A percentile compares a stretch with the other conserved stretches of the same genome.
Evolutionary conservation across 441 rosid species (phyloP).

Genomic region (Euphorbia celastroides): DNA sequence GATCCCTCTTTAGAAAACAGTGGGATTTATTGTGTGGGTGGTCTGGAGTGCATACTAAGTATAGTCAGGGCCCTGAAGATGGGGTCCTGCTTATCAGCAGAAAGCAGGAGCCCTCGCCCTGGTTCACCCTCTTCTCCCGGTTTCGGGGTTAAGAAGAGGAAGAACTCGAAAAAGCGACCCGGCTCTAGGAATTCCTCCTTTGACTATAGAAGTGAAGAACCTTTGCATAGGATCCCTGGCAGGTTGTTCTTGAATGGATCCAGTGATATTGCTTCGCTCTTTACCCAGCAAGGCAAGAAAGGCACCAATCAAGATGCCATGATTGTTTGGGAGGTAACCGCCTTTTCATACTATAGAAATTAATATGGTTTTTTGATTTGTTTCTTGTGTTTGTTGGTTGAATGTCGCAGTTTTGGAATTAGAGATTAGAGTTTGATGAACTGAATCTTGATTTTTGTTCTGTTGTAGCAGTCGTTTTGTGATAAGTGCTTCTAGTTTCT

Average conservation of each 20-base stretch:
- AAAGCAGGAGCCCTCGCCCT: conserved; percentile 80
- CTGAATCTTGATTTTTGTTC: not conserved
- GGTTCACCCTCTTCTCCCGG: conserved; percentile 84
- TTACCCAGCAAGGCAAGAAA: conserved; percentile 98
- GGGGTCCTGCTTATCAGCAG: conserved; percentile 99
- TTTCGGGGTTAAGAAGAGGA: conserved; percentile 60
- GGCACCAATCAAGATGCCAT: conserved; percentile 97
- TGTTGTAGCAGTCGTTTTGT: not conserved
- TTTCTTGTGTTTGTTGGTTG: not conserved
- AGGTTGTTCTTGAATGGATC: conserved; percentile 83
- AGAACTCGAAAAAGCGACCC: conserved; percentile 51
- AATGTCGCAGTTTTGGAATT: conserved; percentile 5
- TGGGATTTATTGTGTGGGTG: conserved; percentile 57
- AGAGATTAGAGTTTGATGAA: not conserved
- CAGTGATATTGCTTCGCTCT: conserved; percentile 68
- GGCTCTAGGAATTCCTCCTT: conserved; percentile 65
- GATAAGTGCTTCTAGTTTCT: not conserved
- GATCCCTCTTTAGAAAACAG: conserved; percentile 55
- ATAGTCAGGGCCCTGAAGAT: conserved; percentile 98
- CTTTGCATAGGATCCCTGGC: conserved; percentile 70
- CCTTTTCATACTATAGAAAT: conserved; percentile 19
- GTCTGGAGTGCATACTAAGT: conserved; percentile 92
- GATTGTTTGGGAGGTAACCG: conserved; percentile 91
- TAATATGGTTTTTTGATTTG: conserved; percentile 10
- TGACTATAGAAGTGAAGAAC: conserved; percentile 63